phyloP scores from a whole-genome alignment of 306 rosid species.

The Lithocarpus polystachyus region DNA sequence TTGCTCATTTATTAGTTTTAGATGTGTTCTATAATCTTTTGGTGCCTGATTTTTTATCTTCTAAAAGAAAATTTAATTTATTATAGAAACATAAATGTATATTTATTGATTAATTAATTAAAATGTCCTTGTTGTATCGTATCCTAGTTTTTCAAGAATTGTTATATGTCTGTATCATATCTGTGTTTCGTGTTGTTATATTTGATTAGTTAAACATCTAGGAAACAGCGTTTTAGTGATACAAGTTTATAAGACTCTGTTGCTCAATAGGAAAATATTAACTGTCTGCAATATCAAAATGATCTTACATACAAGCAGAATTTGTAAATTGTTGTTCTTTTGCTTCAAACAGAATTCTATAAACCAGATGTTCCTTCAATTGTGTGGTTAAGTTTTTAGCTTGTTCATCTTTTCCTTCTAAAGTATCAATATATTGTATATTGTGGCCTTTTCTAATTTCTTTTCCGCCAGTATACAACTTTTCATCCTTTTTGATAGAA shows the following conservation, averaged over 20 bases:
- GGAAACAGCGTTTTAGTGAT: background rate
- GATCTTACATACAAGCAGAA: background rate
- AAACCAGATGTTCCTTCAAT: background rate
- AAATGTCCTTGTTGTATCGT: too few species aligned
- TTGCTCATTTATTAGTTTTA: too few species aligned
- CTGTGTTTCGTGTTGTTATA: too few species aligned
- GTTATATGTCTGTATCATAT: too few species aligned
- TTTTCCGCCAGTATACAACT: background rate
- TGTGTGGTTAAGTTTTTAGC: background rate
- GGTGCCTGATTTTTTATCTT: too few species aligned
- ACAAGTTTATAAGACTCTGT: slow-evolving; percentile 5
- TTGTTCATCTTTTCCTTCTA: background rate
- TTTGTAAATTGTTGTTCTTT: background rate
- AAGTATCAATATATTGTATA: background rate
- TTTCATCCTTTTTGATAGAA: background rate
- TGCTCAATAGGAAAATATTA: background rate
- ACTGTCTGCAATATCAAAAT: background rate
- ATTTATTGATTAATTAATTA: too few species aligned
- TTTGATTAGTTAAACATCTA: too few species aligned
- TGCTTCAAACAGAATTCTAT: background rate
- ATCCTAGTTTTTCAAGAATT: too few species aligned
- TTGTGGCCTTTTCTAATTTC: background rate
- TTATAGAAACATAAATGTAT: too few species aligned
- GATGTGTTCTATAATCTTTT: too few species aligned
- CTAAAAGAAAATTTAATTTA: too few species aligned